Conservation (phyloP, 306 rosid genomes). For the Comarum palustre region DNA sequence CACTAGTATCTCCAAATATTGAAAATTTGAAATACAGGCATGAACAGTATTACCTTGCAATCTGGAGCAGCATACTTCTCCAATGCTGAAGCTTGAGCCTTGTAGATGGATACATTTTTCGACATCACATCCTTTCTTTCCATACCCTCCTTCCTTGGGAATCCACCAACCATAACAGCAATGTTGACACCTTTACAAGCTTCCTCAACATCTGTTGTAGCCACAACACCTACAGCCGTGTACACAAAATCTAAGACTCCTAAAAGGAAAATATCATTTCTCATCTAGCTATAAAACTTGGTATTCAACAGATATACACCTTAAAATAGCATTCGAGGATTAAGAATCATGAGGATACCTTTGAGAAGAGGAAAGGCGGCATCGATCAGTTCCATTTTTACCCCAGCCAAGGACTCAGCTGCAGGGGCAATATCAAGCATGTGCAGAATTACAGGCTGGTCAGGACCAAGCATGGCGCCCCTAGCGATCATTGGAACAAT, state of each 20-base stretch:
- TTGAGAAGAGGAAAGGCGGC: conserved; percentile 69
- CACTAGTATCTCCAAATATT: not conserved
- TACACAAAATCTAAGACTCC: not conserved
- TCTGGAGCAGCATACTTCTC: conserved; percentile 66
- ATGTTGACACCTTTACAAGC: conserved; percentile 64
- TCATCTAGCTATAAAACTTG: not conserved
- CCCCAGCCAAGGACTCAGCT: conserved; percentile 57
- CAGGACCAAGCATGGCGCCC: conserved; percentile 66
- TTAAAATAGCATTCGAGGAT: not conserved
- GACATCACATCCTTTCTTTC: conserved; percentile 79
- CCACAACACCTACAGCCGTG: conserved; percentile 49
- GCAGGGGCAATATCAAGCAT: conserved; percentile 65
- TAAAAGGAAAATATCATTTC: not conserved
- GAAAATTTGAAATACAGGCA: not conserved
- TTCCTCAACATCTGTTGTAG: conserved; percentile 61
- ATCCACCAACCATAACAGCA: conserved; percentile 75
- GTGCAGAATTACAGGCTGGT: conserved; percentile 69
- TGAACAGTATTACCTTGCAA: conserved; percentile 43
- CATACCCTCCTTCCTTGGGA: conserved; percentile 77
- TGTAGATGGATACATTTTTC: conserved; percentile 64
- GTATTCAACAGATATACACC: not conserved
- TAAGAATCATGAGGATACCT: conserved; percentile 1
- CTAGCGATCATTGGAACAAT: conserved; percentile 76
- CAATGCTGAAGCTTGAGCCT: conserved; percentile 71
- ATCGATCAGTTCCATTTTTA: conserved; percentile 66